phyloP scores from a whole-genome alignment of 371 early-diverging fungal species.

The Scutellospora calospora region DNA sequence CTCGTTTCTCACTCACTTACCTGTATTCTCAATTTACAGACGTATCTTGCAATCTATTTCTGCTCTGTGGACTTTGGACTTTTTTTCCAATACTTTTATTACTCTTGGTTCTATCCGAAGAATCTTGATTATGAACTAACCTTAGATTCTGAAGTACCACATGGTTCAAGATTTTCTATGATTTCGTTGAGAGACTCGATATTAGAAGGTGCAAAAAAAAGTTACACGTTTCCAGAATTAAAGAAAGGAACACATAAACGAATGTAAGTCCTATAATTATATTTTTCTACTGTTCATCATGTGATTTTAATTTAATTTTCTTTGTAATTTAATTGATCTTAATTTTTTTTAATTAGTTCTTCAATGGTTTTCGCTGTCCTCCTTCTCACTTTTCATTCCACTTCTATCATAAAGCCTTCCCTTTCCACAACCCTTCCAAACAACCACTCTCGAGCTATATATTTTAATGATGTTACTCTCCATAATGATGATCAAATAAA shows the following conservation, averaged over 20 bases:
- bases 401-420: not conserved
- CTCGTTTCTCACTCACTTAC: not conserved
- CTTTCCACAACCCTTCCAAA: slow-evolving; percentile 29
- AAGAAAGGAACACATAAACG: slow-evolving; percentile 15
- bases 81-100: slow-evolving; percentile 61
- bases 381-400: slow-evolving; percentile 22
- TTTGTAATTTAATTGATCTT: not conserved
- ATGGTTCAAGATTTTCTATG: not conserved
- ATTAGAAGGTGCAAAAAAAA: slow-evolving; percentile 28
- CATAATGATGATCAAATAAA: slow-evolving; percentile 23
- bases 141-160: not conserved
- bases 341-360: not conserved
- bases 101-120: slow-evolving; percentile 37
- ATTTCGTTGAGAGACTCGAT: not conserved
- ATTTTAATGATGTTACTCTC: slow-evolving; percentile 22
- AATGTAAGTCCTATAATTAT: not conserved
- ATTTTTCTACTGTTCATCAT: not conserved
- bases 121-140: not conserved
- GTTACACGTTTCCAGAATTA: slow-evolving; percentile 1
- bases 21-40: slow-evolving; percentile 38
- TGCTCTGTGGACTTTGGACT: slow-evolving; percentile 58
- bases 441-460: not conserved
- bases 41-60: slow-evolving; percentile 64
- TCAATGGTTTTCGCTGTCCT: slow-evolving; percentile 1
- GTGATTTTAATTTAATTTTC: not conserved